Evolutionary conservation across 2,329 filamentous ascomycete genomes (phyloP), one percentile per base, ranked within the genome.

Genomic region (Hirsutella rhossiliensis): DNA sequence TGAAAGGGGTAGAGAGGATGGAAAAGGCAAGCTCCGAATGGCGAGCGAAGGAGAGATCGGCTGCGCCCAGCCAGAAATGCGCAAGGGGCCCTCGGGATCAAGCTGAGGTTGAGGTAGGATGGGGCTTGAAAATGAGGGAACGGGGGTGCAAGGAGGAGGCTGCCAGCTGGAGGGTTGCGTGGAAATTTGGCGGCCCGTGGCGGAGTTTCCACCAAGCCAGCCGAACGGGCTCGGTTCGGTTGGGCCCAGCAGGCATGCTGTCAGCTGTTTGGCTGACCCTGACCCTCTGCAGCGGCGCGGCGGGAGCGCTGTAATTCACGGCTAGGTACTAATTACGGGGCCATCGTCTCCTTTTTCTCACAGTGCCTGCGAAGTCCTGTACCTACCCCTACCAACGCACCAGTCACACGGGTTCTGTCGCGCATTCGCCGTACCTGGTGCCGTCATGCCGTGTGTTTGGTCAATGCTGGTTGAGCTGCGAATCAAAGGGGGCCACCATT

Each of bases 11-110:
- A 40, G 38, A 45, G 12, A 40, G 43, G 27, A 40, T 44, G 36
- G 38, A 46, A 48, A 45, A 45, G 43, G 48, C 48, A 51, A 43
- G 52, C 45, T 45, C 47, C 45, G 43, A 44, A 50, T 48, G 46
- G 49, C 42, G 45, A 43, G 45, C 13, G 23, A 40, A 31, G n/a
- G 30, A 38, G 32, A 34, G 46, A 48, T 50, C 44, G 42, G 43
- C 44, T 39, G 49, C 46, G 44, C 46, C 48, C 43, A 47, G 48
- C 40, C 44, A 44, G 38, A 47, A 50, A 47, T 34, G 32, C 32
- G 32, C 50, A 52, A 49, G 45, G 51, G 49, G 40, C 45, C 46
- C 37, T 43, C 46, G 47, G 41, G 46, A 45, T 50, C 48, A 43
- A 50, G 45, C 43, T 38, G 45, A 47, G 43, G 46, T 46, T 45